These are phyloP conservation scores for Viridothelium virens DNA, from an alignment of 495 filamentous ascomycete genomes.

Conservation along the genomic window DNA sequence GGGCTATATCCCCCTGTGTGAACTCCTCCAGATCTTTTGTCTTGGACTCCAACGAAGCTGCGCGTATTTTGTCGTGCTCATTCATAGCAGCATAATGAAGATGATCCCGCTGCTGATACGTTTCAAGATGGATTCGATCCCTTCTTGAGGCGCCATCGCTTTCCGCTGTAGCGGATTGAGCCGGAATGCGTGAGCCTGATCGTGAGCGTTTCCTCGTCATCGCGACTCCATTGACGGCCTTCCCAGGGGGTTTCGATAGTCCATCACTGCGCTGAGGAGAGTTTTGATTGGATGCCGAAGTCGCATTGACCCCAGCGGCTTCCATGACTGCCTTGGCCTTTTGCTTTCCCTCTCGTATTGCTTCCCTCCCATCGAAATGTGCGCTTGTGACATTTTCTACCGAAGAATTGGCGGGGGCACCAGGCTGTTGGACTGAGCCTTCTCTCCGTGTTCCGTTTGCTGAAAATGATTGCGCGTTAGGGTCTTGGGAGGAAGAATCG, in stretches of 20 bases:
- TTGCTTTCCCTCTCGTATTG: conserved; percentile 50
- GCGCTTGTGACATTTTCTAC: conserved; percentile 8
- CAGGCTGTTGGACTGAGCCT: conserved; percentile 7
- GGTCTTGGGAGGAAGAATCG: conserved; percentile 1
- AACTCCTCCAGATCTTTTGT: conserved; percentile 48
- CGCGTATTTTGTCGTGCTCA: conserved; percentile 33
- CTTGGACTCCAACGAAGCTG: conserved; percentile 25
- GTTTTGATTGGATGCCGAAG: conserved; percentile 10
- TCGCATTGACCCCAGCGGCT: conserved; percentile 39
- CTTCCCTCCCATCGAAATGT: conserved; percentile 26
- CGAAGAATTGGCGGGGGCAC: neutral
- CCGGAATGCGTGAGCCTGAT: conserved; percentile 44
- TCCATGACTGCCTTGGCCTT: conserved; percentile 51
- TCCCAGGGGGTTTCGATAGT: neutral
- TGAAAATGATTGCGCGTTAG: neutral
- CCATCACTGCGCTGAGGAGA: conserved; percentile 14
- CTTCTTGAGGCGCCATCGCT: conserved; percentile 35
- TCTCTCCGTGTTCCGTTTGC: conserved; percentile 1
- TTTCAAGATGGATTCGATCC: conserved; percentile 48
- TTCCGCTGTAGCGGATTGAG: conserved; percentile 29
- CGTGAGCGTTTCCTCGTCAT: conserved; percentile 52
- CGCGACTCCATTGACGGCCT: conserved; percentile 38
- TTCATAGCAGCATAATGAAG: conserved; percentile 57
- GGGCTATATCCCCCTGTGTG: conserved; percentile 41
- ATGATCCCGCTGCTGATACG: conserved; percentile 71